phyloP scores from a whole-genome alignment of 345 rosid genomes.

The Corymbia maculata region DNA sequence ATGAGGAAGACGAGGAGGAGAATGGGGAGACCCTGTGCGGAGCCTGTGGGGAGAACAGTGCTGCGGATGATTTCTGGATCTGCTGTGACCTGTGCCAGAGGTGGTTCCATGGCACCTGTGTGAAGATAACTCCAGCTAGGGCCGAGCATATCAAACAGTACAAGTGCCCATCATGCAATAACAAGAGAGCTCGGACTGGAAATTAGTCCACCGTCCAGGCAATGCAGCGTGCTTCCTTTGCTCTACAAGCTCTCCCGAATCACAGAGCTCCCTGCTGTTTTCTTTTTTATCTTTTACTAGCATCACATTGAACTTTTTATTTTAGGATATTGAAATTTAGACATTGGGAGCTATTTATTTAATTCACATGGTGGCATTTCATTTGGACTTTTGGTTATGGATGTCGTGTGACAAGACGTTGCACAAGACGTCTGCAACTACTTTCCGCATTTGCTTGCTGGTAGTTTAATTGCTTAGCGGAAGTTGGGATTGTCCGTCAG shows the following conservation, averaged over 20 bases:
- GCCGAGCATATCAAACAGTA: constrained; percentile 62
- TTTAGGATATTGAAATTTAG: neutral
- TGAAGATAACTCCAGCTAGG: constrained; percentile 59
- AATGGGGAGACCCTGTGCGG: constrained; percentile 54
- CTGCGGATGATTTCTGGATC: constrained; percentile 72
- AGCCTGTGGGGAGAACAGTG: constrained; percentile 74
- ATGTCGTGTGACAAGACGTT: neutral
- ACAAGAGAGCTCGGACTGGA: constrained; percentile 55
- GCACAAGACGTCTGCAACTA: neutral
- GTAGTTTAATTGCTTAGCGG: neutral
- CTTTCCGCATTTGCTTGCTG: neutral
- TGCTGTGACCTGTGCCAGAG: constrained; percentile 68
- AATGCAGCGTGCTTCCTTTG: neutral
- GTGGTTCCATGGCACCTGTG: constrained; percentile 78
- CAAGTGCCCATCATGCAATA: constrained; percentile 66
- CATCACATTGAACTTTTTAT: neutral
- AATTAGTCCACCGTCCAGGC: neutral
- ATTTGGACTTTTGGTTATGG: neutral
- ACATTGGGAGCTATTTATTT: neutral
- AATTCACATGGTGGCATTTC: neutral
- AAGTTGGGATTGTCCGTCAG: neutral
- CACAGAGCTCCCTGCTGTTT: neutral
- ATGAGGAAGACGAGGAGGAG: constrained; percentile 49
- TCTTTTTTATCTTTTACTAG: neutral
- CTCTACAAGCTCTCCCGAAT: neutral